Evolutionary conservation across 1,284 basidiomycete species (phyloP).

Genomic region (Nidula niveotomentosa): DNA sequence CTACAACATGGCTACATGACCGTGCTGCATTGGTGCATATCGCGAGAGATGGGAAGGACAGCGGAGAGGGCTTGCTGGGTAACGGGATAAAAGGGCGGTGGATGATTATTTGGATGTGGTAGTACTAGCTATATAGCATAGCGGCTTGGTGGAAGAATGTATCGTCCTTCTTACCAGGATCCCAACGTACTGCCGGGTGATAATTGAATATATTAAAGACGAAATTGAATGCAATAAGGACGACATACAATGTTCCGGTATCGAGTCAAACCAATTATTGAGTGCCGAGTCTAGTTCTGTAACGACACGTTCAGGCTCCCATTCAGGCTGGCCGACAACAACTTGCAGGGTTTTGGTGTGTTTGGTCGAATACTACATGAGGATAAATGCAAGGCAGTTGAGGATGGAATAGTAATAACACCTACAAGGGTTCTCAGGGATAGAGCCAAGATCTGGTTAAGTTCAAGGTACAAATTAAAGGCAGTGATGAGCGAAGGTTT

Average conservation of each 20-base stretch:
- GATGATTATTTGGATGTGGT: conserved; percentile 75
- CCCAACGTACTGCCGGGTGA: conserved; percentile 61
- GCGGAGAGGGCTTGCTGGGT: conserved; percentile 51
- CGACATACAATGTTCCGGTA: conserved; percentile 62
- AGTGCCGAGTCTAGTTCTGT: conserved; percentile 76
- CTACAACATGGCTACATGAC: conserved; percentile 74
- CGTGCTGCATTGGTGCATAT: conserved; percentile 86
- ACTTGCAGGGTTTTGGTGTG: conserved; percentile 60
- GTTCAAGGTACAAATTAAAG: conserved; percentile 59
- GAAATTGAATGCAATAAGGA: neutral
- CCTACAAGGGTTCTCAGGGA: conserved; percentile 64
- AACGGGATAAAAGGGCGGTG: conserved; percentile 84
- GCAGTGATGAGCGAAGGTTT: conserved; percentile 52
- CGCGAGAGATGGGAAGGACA: conserved; percentile 72
- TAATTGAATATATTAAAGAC: neutral
- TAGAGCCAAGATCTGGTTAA: conserved; percentile 67
- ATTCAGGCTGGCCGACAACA: conserved; percentile 49
- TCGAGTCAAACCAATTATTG: conserved; percentile 75
- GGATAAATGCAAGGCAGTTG: no score
- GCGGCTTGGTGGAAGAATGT: conserved; percentile 73
- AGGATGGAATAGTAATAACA: conserved; percentile 6
- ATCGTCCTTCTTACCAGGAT: conserved; percentile 59
- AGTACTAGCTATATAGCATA: conserved; percentile 65
- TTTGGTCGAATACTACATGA: conserved; percentile 68
- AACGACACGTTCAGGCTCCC: conserved; percentile 66